A percentile compares a stretch with the other conserved stretches of the same genome.
Conservation (phyloP, 768 basidiomycete genomes). For the Psilocybe cyanescens region DNA sequence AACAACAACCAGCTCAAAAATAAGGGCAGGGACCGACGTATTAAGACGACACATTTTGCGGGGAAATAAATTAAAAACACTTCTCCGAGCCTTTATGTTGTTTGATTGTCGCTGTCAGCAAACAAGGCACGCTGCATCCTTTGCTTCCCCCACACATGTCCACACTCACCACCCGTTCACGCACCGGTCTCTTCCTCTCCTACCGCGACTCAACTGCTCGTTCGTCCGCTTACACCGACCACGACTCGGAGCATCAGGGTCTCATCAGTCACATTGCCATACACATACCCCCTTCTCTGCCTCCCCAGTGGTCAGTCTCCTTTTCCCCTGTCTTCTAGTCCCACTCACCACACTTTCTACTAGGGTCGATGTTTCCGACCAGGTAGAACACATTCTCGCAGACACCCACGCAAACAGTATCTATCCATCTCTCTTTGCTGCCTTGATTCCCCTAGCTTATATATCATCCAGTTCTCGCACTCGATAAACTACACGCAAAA, state of each 20-base stretch:
- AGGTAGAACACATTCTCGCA: constrained; percentile 80
- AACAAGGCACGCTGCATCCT: constrained; percentile 29
- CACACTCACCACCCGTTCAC: constrained; percentile 68
- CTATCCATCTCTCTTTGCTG: constrained; percentile 41
- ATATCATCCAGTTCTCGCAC: constrained; percentile 64
- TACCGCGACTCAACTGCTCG: constrained; percentile 78
- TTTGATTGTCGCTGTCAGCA: constrained; percentile 3
- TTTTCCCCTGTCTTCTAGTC: too few relatives aligned
- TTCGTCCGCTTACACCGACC: constrained; percentile 55
- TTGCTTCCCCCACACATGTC: constrained; percentile 31
- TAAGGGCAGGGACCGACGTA: constrained; percentile 43
- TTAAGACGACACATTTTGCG: constrained; percentile 56
- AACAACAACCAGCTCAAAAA: constrained; percentile 7
- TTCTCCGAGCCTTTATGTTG: constrained; percentile 19
- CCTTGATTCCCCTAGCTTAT: constrained; percentile 18
- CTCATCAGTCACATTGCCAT: constrained; percentile 63
- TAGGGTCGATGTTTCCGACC: constrained; percentile 93
- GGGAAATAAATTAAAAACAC: not conserved
- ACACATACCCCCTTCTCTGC: constrained; percentile 62
- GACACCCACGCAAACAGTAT: constrained; percentile 72
- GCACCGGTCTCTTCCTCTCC: constrained; percentile 93
- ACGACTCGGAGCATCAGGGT: constrained; percentile 57
- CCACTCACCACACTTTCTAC: constrained; percentile 18
- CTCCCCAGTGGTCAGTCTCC: constrained; percentile 79
- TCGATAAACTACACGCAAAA: constrained; percentile 96